These are phyloP conservation scores for Candida albicans DNA, from an alignment of 1,139 yeast genomes.

Conservation along the genomic window DNA sequence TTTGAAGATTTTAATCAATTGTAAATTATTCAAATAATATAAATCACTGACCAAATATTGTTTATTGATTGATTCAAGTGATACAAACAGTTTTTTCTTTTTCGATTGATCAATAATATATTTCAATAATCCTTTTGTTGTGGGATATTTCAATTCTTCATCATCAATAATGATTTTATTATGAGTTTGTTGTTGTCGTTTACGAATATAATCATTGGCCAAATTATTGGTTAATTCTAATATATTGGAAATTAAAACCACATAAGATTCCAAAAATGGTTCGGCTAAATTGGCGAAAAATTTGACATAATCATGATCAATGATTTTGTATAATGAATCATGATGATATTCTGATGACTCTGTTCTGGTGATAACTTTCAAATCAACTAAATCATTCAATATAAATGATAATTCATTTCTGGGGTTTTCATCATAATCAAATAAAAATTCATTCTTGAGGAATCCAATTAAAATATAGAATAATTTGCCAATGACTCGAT, in stretches of 20 bases:
- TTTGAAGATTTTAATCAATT: conserved; percentile 38
- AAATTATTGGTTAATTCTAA: conserved; percentile 17
- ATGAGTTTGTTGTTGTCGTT: conserved; percentile 10
- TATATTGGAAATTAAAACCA: conserved; percentile 32
- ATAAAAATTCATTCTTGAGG: conserved; percentile 45
- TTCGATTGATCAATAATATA: conserved; percentile 23
- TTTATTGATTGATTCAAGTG: conserved; percentile 41
- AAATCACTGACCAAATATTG: conserved; percentile 45
- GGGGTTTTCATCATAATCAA: conserved; percentile 41
- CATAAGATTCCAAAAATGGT: conserved; percentile 43
- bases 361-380: conserved; percentile 15
- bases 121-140: conserved; percentile 40
- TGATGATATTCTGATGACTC: conserved; percentile 16
- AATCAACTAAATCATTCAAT: conserved; percentile 26
- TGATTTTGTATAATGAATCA: conserved; percentile 22
- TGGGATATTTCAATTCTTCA: conserved; percentile 27
- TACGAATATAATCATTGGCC: conserved; percentile 14
- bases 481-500: conserved; percentile 26
- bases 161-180: conserved; percentile 13
- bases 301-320: conserved; percentile 24
- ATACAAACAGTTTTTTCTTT: conserved; percentile 18
- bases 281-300: conserved; percentile 29
- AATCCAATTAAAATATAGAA: conserved; percentile 40
- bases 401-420: conserved; percentile 32
- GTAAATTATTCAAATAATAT: conserved; percentile 40